Evolutionary conservation across 805 yeast genomes (phyloP).

Genomic region (Metschnikowia baotianmanensis): DNA sequence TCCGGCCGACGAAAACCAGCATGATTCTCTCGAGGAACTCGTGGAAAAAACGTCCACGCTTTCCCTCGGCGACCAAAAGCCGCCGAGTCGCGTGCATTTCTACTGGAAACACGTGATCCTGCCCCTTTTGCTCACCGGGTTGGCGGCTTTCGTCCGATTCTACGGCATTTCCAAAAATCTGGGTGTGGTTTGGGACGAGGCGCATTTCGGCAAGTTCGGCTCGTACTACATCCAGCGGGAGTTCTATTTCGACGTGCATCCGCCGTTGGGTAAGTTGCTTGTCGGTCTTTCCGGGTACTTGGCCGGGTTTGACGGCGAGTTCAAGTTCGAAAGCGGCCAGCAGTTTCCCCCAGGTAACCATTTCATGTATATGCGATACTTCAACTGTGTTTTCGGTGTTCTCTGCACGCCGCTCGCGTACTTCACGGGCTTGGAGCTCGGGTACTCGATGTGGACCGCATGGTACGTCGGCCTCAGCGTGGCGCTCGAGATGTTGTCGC

Average conservation of each 20-base stretch:
- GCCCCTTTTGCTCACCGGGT: conserved; percentile 15
- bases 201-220: conserved; percentile 96
- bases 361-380: conserved; percentile 64
- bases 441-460: conserved; percentile 36
- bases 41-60: conserved; percentile 18
- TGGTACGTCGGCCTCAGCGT: conserved; percentile 64
- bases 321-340: conserved; percentile 68
- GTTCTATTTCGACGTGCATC: conserved; percentile 95
- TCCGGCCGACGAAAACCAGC: neutral
- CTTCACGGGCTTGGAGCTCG: conserved; percentile 35
- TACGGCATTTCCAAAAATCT: conserved; percentile 57
- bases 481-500: conserved; percentile 63
- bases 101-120: conserved; percentile 8
- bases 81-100: neutral
- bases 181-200: conserved; percentile 95
- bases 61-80: conserved; percentile 10
- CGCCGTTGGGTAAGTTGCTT: conserved; percentile 93
- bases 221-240: conserved; percentile 84
- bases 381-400: conserved; percentile 68
- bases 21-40: conserved; percentile 14
- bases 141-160: conserved; percentile 44
- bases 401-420: conserved; percentile 70
- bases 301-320: conserved; percentile 82
- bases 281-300: conserved; percentile 84
- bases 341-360: conserved; percentile 60